These are phyloP conservation scores for Tympanopsis confertula DNA, from an alignment of 2,329 filamentous ascomycete genomes.

Conservation along the genomic window DNA sequence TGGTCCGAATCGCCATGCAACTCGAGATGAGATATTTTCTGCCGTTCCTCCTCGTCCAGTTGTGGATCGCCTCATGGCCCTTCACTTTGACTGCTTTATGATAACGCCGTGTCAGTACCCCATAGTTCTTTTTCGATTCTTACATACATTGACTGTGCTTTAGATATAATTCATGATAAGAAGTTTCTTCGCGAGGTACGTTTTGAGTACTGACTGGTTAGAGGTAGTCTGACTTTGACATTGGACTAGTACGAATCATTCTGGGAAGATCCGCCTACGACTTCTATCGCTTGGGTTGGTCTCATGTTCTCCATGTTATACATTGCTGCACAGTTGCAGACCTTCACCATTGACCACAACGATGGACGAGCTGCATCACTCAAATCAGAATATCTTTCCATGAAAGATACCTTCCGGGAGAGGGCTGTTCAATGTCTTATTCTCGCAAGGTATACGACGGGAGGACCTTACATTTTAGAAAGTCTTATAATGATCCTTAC, in stretches of 20 bases:
- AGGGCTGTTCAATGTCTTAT: slow-evolving; percentile 15
- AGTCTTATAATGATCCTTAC: slow-evolving; percentile 11
- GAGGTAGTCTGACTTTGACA: slow-evolving; percentile 10
- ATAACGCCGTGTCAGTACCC: slow-evolving; percentile 11
- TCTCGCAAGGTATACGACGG: slow-evolving; percentile 13
- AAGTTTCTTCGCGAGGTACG: slow-evolving; percentile 14
- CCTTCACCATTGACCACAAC: slow-evolving; percentile 10
- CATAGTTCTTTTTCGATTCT: slow-evolving; percentile 7
- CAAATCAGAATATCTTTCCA: slow-evolving; percentile 11
- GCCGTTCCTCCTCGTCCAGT: slow-evolving; percentile 12
- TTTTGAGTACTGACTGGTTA: slow-evolving; percentile 8
- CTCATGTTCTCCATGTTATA: slow-evolving; percentile 12
- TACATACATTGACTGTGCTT: slow-evolving; percentile 8
- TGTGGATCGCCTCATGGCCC: slow-evolving; percentile 13
- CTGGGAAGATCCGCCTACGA: slow-evolving; percentile 11
- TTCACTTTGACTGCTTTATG: slow-evolving; percentile 12
- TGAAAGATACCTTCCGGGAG: slow-evolving; percentile 13
- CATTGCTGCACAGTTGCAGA: slow-evolving; percentile 11
- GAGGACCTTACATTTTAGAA: slow-evolving; percentile 13
- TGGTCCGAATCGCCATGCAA: slow-evolving; percentile 11
- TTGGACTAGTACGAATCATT: slow-evolving; percentile 14
- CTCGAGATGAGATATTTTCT: slow-evolving; percentile 14
- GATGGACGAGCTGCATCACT: slow-evolving; percentile 11
- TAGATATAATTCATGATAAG: slow-evolving; percentile 13
- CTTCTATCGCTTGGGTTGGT: slow-evolving; percentile 10